Evolutionary conservation across 2,329 filamentous ascomycete genomes (phyloP).

Genomic region (Fusarium sambucinum): DNA sequence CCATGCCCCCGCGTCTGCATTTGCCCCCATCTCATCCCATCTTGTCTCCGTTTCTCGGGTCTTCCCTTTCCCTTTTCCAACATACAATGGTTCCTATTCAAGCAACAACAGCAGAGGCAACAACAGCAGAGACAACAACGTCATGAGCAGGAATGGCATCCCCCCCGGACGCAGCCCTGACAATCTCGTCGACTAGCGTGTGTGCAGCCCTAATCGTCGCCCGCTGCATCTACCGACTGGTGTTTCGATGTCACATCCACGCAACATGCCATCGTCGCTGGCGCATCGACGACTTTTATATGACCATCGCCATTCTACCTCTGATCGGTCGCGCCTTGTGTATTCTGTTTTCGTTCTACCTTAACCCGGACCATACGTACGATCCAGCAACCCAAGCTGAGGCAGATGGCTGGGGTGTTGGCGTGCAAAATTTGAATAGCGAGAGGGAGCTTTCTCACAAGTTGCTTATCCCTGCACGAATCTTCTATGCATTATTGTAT

Average conservation of each 20-base stretch:
- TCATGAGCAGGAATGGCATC: conserved; percentile 38
- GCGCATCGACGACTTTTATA: conserved; percentile 51
- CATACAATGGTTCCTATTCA: conserved; percentile 14
- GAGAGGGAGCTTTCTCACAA: conserved; percentile 46
- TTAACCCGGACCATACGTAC: conserved; percentile 48
- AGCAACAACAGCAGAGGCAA: background rate
- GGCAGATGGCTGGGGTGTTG: conserved; percentile 30
- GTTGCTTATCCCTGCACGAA: conserved; percentile 47
- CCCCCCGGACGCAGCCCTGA: conserved; percentile 46
- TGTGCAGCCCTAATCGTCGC: conserved; percentile 48
- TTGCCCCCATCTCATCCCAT: background rate
- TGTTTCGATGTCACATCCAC: conserved; percentile 48
- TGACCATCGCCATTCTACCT: conserved; percentile 50
- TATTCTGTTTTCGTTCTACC: conserved; percentile 44
- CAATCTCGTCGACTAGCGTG: conserved; percentile 46
- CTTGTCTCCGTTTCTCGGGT: background rate
- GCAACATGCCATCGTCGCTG: conserved; percentile 48
- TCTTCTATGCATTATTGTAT: conserved; percentile 51
- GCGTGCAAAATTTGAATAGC: conserved; percentile 28
- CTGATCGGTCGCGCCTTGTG: conserved; percentile 47
- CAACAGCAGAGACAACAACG: background rate
- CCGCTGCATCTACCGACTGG: conserved; percentile 47
- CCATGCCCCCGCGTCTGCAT: conserved; percentile 11
- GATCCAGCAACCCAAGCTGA: conserved; percentile 38
- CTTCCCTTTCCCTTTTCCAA: background rate